Evolutionary conservation across 139 green algal species (phyloP), one percentile per base, ranked within the genome.

Genomic region (Desmodesmus armatus): DNA sequence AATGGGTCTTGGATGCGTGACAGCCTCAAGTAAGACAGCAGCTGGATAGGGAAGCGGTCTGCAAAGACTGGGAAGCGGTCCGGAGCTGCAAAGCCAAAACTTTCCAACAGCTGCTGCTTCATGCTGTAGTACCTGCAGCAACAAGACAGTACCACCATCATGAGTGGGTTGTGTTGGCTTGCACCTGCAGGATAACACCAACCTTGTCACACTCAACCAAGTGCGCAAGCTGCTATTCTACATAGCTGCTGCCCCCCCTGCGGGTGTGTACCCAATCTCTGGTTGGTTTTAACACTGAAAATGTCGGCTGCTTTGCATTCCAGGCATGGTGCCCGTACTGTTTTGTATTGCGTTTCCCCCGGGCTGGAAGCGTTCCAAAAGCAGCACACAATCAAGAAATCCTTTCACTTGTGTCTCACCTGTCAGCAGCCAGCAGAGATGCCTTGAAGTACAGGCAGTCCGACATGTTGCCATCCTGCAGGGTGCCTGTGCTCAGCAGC

Each of bases 21-120:
- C 40, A 99, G 91, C 33, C 97, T 89, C 55, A 99, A 66, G 90
- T 97, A 99, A 2, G 94, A 85, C 40, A 99, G 90, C 76, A 99
- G 92, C 91, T 99, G 96, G 39, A 90, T 93, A 19, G 97, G 94
- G 71, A 99, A 96, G 43, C 92, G 85, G 87, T 99, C 96, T 21
- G 88, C 77, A 40, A 90, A 97, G 17, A 99, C 92, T 0, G 97
- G 97, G 87, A 99, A 99, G n/a, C 84, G 69, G 87, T 96, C 79
- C 62, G 41, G 19, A 21, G 86, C 51, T 29, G 23, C n/a, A 51
- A 96, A 91, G 3, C 94, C 96, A 86, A 93, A 41, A 0, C 85
- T 83, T 65, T 93, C 87, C 69, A 98, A 31, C 11, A 98, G 83
- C 69, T 96, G 72, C 76, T 94, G 69, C 88, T 98, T 97, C 5